These are phyloP conservation scores for Hura crepitans DNA, from an alignment of 441 rosid genomes.

Conservation along the genomic window DNA sequence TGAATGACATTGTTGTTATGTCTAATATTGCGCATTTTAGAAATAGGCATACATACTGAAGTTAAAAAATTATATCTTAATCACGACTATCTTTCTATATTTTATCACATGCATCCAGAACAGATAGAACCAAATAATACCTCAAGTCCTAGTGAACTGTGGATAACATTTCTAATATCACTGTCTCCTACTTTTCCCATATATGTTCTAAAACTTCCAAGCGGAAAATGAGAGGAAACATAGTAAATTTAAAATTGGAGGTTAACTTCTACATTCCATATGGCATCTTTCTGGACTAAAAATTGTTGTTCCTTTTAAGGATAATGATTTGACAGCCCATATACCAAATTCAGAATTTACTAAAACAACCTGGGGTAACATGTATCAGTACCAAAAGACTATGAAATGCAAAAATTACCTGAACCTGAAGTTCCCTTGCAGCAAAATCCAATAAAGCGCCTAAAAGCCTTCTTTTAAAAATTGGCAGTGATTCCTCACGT, in stretches of 20 bases:
- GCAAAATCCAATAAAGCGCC: slow-evolving; percentile 96
- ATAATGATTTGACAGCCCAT: neutral
- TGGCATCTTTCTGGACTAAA: slow-evolving; percentile 6
- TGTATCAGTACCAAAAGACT: neutral
- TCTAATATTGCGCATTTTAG: neutral
- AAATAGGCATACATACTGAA: neutral
- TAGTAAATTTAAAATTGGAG: neutral
- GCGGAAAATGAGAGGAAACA: neutral
- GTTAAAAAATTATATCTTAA: neutral
- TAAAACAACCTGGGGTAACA: neutral
- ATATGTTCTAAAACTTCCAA: neutral
- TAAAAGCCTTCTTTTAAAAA: slow-evolving; percentile 96
- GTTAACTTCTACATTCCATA: slow-evolving; percentile 1
- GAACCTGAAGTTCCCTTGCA: slow-evolving; percentile 97
- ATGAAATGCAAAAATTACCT: slow-evolving; percentile 44
- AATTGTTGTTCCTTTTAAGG: neutral
- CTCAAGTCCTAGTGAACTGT: neutral
- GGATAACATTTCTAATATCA: neutral
- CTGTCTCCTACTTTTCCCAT: neutral
- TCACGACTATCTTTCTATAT: neutral
- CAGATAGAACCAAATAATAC: neutral
- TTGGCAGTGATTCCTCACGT: slow-evolving; percentile 95
- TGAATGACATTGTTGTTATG: neutral
- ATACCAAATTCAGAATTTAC: slow-evolving; percentile 8
- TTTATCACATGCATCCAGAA: neutral